Percentiles rank a stretch among this genome's conserved stretches.
Conservation (phyloP, 352 stramenopile genomes). For the Globisporangium canariense region DNA sequence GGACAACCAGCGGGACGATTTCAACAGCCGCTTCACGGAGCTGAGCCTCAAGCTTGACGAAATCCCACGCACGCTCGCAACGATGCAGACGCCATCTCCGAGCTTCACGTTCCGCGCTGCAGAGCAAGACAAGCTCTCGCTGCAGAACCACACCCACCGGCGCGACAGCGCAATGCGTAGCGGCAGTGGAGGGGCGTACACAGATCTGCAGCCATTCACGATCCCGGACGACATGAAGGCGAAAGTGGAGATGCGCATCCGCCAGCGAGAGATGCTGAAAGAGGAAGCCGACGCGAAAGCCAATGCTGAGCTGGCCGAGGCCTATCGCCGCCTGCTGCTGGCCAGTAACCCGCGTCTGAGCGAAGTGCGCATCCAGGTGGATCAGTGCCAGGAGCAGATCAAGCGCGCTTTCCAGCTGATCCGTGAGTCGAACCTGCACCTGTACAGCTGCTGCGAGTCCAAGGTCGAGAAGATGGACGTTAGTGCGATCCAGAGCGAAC, state of each 20-base stretch:
- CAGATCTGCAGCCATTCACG: constrained; percentile 65
- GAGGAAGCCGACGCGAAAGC: constrained; percentile 40
- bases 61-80: constrained; percentile 44
- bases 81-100: constrained; percentile 31
- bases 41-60: constrained; percentile 64
- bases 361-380: constrained; percentile 55
- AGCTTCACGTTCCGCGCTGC: constrained; percentile 53
- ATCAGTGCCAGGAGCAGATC: constrained; percentile 65
- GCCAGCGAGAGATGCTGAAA: constrained; percentile 49
- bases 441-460: constrained; percentile 62
- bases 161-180: constrained; percentile 13
- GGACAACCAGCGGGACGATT: constrained; percentile 59
- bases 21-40: constrained; percentile 57
- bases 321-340: constrained; percentile 58
- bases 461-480: constrained; percentile 61
- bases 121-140: constrained; percentile 43
- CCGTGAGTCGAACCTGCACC: constrained; percentile 54
- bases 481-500: constrained; percentile 37
- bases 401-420: constrained; percentile 68
- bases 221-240: constrained; percentile 79
- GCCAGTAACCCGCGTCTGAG: constrained; percentile 55
- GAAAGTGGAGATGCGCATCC: constrained; percentile 71
- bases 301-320: constrained; percentile 46
- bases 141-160: constrained; percentile 47
- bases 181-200: constrained; percentile 41